Evolutionary conservation across 495 filamentous ascomycete species (phyloP).

Genomic region (Lindgomyces ingoldianus): DNA sequence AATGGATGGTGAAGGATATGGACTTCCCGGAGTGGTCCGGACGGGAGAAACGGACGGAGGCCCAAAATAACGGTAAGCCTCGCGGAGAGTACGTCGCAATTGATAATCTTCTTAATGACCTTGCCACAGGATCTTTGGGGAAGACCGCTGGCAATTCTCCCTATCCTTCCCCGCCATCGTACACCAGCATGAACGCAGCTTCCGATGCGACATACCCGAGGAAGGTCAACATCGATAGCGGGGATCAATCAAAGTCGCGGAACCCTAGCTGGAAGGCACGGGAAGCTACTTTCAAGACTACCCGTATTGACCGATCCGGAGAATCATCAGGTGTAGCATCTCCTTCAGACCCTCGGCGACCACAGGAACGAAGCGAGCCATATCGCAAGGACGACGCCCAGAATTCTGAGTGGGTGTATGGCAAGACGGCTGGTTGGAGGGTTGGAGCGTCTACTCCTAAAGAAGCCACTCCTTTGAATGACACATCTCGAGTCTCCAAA

Average conservation of each 20-base stretch:
- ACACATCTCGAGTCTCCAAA: background rate
- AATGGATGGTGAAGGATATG: constrained; percentile 7
- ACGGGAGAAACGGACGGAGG: background rate
- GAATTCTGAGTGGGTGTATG: background rate
- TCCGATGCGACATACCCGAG: background rate
- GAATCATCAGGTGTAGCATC: constrained; percentile 9
- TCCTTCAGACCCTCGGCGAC: constrained; percentile 25
- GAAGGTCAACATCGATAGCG: constrained; percentile 1
- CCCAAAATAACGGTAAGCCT: background rate
- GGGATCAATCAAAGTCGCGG: background rate
- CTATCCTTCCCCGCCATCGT: background rate
- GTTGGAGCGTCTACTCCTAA: too few species aligned
- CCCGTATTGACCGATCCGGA: background rate
- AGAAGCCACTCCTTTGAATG: background rate
- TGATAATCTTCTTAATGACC: background rate
- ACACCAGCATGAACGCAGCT: background rate
- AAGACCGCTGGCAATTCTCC: background rate
- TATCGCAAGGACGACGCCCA: background rate
- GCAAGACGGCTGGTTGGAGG: too few species aligned
- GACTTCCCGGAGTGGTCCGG: background rate
- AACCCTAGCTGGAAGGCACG: too few species aligned
- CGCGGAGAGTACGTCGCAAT: background rate
- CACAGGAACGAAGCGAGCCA: background rate
- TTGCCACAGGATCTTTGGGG: background rate
- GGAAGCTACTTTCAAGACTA: background rate